Evolutionary conservation across 345 rosid genomes (phyloP).

Genomic region (Abelmoschus esculentus): DNA sequence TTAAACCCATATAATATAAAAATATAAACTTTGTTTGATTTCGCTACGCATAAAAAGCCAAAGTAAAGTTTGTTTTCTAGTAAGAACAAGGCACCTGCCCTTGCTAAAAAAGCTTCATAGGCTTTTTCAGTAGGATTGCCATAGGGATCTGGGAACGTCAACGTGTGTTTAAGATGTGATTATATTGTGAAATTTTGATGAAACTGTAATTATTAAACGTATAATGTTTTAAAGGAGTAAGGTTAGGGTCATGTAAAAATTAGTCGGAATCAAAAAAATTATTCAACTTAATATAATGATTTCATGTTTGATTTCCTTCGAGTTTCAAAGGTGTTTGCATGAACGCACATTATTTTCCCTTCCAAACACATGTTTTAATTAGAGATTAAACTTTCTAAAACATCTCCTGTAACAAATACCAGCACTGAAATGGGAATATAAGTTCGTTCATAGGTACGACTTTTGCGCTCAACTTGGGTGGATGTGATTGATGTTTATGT

Average conservation of each 20-base stretch:
- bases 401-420: background rate
- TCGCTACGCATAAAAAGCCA: too few species aligned
- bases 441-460: background rate
- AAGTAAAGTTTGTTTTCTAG: too few species aligned
- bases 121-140: background rate
- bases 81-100: background rate
- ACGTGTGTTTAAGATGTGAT: background rate
- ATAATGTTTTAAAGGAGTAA: background rate
- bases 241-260: background rate
- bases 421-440: background rate
- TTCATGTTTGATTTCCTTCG: background rate
- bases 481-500: conserved; percentile 1
- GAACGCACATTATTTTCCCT: background rate
- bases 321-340: background rate
- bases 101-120: background rate
- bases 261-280: background rate
- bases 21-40: too few species aligned
- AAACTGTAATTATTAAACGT: background rate
- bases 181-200: background rate
- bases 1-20: too few species aligned
- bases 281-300: background rate
- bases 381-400: background rate
- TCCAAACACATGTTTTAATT: too few species aligned
- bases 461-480: conserved; percentile 3
- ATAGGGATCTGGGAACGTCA: background rate